Conservation (phyloP, 371 early-diverging fungal species). For the Mucor piriformis region DNA sequence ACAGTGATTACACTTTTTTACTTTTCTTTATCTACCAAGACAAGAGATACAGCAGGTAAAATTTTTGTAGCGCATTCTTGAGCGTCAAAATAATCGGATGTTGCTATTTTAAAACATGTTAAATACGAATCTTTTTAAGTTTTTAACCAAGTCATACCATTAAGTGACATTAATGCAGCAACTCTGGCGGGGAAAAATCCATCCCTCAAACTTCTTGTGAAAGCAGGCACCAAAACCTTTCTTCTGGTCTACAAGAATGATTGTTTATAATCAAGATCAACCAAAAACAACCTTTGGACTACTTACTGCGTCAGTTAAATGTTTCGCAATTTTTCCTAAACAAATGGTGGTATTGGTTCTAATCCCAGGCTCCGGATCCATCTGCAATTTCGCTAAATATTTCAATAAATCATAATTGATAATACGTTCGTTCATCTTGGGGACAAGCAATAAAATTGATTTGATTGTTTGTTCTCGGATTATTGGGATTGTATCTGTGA, state of each 20-base stretch:
- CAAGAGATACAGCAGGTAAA: constrained; percentile 74
- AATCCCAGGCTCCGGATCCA: constrained; percentile 94
- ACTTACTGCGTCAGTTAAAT: constrained; percentile 72
- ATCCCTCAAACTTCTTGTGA: constrained; percentile 84
- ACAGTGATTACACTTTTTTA: constrained; percentile 20
- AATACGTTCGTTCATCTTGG: constrained; percentile 70
- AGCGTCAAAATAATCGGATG: constrained; percentile 70
- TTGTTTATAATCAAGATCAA: not conserved
- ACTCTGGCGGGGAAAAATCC: constrained; percentile 90
- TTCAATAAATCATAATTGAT: constrained; percentile 87
- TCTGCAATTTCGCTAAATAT: constrained; percentile 84
- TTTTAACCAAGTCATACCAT: constrained; percentile 45
- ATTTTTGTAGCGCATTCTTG: constrained; percentile 74
- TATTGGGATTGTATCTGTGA: constrained; percentile 84
- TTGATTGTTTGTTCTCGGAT: constrained; percentile 93
- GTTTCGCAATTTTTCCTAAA: constrained; percentile 83
- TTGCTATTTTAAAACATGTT: constrained; percentile 50
- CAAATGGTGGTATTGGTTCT: constrained; percentile 94
- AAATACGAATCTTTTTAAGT: not conserved
- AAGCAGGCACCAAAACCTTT: constrained; percentile 81
- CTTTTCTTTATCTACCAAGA: constrained; percentile 88
- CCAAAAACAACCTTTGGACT: not conserved
- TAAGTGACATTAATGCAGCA: constrained; percentile 87
- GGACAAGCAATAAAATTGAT: constrained; percentile 74
- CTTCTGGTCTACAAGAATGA: constrained; percentile 56